These are phyloP conservation scores for Hypoxylon sp. DNA, from an alignment of 2,329 filamentous ascomycete genomes.

Conservation along the genomic window DNA sequence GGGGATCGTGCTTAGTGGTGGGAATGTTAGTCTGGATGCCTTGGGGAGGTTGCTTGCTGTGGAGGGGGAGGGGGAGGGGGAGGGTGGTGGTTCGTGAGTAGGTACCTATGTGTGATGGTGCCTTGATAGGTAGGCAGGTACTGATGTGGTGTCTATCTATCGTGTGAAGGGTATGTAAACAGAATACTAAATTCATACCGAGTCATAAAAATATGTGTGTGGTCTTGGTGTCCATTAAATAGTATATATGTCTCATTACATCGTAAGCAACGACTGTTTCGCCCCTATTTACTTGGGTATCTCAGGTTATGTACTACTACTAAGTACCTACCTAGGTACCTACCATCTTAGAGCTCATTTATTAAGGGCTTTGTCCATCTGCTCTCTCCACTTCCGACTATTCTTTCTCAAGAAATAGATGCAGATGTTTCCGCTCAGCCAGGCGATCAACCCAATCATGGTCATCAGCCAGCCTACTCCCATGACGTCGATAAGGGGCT, in stretches of 20 bases:
- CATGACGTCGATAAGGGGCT: conserved; percentile 74
- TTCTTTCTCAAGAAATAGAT: conserved; percentile 70
- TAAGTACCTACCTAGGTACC: neutral
- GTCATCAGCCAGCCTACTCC: conserved; percentile 83
- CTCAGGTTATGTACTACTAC: too few species aligned
- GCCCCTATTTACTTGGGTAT: too few species aligned
- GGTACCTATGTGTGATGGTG: too few species aligned
- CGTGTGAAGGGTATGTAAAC: neutral
- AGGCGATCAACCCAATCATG: conserved; percentile 59
- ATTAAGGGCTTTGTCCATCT: conserved; percentile 63
- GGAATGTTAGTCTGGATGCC: conserved; percentile 65
- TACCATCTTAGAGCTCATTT: conserved; percentile 5
- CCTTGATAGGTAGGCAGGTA: neutral
- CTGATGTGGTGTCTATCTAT: neutral
- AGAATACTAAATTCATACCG: too few species aligned
- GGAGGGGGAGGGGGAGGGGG: too few species aligned
- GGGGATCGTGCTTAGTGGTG: conserved; percentile 67
- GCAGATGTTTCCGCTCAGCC: conserved; percentile 64
- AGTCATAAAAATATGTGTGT: too few species aligned
- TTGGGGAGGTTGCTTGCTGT: conserved; percentile 60
- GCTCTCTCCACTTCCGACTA: conserved; percentile 68
- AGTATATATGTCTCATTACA: conserved; percentile 12
- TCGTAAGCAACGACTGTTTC: neutral
- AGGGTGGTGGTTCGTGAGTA: too few species aligned
- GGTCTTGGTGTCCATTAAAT: too few species aligned